Evolutionary conservation across 495 filamentous ascomycete species (phyloP).

Genomic region (Podospora conica): DNA sequence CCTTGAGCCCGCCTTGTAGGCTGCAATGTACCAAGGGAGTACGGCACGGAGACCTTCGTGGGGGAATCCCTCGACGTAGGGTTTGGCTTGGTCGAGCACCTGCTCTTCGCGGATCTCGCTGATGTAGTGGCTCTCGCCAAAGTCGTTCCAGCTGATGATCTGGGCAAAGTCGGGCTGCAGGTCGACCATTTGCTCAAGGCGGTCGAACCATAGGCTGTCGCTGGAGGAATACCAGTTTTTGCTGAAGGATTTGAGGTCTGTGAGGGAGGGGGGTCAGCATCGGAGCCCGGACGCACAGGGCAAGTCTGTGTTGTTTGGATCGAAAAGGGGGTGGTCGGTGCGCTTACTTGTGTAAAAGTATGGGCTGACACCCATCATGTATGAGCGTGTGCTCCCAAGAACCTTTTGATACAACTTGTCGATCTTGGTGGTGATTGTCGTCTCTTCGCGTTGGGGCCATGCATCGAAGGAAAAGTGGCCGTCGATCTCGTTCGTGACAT

Average conservation of each 20-base stretch:
- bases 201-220: conserved; percentile 61
- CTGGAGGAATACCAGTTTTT: conserved; percentile 67
- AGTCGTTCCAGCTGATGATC: conserved; percentile 34
- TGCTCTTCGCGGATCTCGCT: conserved; percentile 45
- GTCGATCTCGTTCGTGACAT: conserved; percentile 40
- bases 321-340: not conserved
- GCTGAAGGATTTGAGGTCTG: conserved; percentile 7
- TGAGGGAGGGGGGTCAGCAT: not conserved
- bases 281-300: too few relatives aligned
- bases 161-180: conserved; percentile 40
- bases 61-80: conserved; percentile 33
- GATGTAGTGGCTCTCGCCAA: conserved; percentile 42
- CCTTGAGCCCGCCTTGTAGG: conserved; percentile 47
- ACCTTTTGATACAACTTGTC: not conserved
- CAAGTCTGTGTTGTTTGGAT: not conserved
- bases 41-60: conserved; percentile 34
- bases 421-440: not conserved
- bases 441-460: conserved; percentile 45
- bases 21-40: conserved; percentile 56
- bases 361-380: conserved; percentile 68
- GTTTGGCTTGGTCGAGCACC: conserved; percentile 18
- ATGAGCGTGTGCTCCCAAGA: conserved; percentile 42
- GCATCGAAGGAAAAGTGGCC: conserved; percentile 57
- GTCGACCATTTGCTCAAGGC: conserved; percentile 57
- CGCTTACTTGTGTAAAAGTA: conserved; percentile 54